Base-by-base conservation (phyloP, 2,329 filamentous ascomycete genomes). In the Exophiala dermatitidis region DNA sequence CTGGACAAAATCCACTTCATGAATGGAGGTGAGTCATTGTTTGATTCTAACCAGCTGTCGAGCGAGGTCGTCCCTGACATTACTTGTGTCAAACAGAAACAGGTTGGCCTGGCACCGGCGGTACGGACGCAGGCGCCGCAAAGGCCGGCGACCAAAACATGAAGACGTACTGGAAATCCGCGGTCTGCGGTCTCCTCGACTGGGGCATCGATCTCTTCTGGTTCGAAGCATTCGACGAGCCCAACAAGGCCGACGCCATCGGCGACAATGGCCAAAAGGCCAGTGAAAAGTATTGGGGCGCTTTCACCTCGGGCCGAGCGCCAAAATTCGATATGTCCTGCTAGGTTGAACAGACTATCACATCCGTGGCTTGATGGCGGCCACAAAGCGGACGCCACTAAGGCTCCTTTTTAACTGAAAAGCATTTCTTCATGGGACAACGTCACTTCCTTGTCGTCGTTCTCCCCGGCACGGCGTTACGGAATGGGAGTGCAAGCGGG, bases 141-240 rank as follows among this genome's bases (percentile, higher is more conserved):
- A 74, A 77, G 58, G 83, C 84, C 32, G 76, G 80, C 40, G 75
- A 78, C 38, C 63, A 74, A 32, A 81, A 83, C 63, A 83, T 83
- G 30, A 67, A 75, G 58, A 72, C 69, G 28, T 88, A 81, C 73
- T 87, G 76, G 72, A 71, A 79, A 62, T 67, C 79, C 43, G 80
- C 77, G 59, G 77, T 86, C 64, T 87, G 84, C 68, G 77, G 77
- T 48, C 77, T 84, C 64, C 70, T 85, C 34, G 74, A 74, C 58
- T 85, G 81, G 80, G 81, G 81, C 56, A 75, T 82, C 59, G 85
- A 86, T 63, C 79, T 82, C 51, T 87, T 87, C 72, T 84, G 80
- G 71, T 88, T 88, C 62, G 84, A 87, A 74, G 83, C 83, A 41
- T 86, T 85, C 62, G 84, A 60, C 43, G 84, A 88, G 77, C 73